A percentile compares a stretch with the other conserved stretches of the same genome.
These are phyloP conservation scores for Cryptococcus wingfieldii DNA, from an alignment of 1,284 basidiomycete genomes.

Conservation along the genomic window DNA sequence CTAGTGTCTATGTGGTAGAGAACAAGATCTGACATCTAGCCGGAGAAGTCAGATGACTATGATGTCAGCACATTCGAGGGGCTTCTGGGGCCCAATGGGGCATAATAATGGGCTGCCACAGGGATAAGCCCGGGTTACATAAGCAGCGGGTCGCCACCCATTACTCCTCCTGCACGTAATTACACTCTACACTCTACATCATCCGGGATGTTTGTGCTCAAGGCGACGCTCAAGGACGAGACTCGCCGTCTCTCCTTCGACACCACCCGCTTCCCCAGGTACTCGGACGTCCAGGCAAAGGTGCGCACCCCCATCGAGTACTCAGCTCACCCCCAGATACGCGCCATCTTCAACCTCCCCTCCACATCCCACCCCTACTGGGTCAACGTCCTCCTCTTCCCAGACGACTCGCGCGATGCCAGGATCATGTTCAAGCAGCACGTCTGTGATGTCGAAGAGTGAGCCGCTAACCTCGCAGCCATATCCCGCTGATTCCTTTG, in stretches of 20 bases:
- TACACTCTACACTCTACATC: too few relatives aligned
- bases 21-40: too few relatives aligned
- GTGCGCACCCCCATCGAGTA: conserved; percentile 20
- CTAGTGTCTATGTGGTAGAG: neutral
- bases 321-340: conserved; percentile 21
- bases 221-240: conserved; percentile 47
- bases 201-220: conserved; percentile 43
- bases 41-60: too few relatives aligned
- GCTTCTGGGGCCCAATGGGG: too few relatives aligned
- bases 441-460: conserved; percentile 47
- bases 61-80: too few relatives aligned
- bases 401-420: conserved; percentile 38
- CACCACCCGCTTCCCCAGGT: conserved; percentile 37
- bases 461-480: conserved; percentile 15
- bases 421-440: conserved; percentile 49
- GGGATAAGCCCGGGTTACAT: too few relatives aligned
- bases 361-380: conserved; percentile 43
- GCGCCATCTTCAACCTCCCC: conserved; percentile 43
- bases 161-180: too few relatives aligned
- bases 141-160: too few relatives aligned
- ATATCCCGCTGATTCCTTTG: neutral
- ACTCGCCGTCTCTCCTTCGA: conserved; percentile 45
- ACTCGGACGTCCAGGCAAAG: conserved; percentile 41
- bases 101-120: neutral
- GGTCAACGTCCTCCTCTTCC: conserved; percentile 45